Evolutionary conservation across 495 filamentous ascomycete species (phyloP), one percentile per base, ranked within the genome.

Genomic region (Neurospora sp.): DNA sequence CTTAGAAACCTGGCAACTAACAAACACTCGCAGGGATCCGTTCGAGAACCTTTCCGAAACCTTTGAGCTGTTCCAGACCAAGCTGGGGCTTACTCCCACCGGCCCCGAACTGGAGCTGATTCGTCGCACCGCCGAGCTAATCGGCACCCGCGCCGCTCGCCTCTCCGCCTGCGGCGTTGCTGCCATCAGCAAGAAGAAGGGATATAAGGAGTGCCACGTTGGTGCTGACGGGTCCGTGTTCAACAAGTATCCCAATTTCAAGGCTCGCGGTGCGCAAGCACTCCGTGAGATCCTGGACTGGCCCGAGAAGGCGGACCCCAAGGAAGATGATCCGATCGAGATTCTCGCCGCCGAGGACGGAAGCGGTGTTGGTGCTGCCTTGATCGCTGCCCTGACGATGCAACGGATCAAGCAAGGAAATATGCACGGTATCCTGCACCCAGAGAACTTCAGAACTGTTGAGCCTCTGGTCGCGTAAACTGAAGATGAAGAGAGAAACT

Each of bases 201-300:
- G 90, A 72, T 93, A 93, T 75, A 84, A 89, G 75, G 88, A 90
- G 16, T 97, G 93, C 87, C 94, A 98, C 81, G 95, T 98, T 22
- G 95, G 95, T 76, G 95, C 95, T 46, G 95, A 98, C 76, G 95
- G 95, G 35, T 95, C 92, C 12, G 94, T 98, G 59, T 98, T 98
- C 86, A 97, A 97, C 87, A 97, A 97, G 82, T 98, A 98, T 83
- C 95, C 95, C 2, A 93, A 97, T 82, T 98, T 98, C 87, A 95
- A 97, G 87, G 88, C 88, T 18, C 92, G 95, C 69, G 94, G 94
- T 71, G 95, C 95, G 5, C 86, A 89, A 76, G 95, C 95, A 27
- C 89, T 98, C 27, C 90, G 94, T 22, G 94, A 98, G 85, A 97
- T 98, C 76, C 87, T 98, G 14, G 94, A 96, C 82, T 98, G 95